Percentiles rank a stretch among this genome's conserved stretches.
These are phyloP conservation scores for Beauveria caledonica DNA, from an alignment of 2,329 filamentous ascomycete species.

Conservation along the genomic window DNA sequence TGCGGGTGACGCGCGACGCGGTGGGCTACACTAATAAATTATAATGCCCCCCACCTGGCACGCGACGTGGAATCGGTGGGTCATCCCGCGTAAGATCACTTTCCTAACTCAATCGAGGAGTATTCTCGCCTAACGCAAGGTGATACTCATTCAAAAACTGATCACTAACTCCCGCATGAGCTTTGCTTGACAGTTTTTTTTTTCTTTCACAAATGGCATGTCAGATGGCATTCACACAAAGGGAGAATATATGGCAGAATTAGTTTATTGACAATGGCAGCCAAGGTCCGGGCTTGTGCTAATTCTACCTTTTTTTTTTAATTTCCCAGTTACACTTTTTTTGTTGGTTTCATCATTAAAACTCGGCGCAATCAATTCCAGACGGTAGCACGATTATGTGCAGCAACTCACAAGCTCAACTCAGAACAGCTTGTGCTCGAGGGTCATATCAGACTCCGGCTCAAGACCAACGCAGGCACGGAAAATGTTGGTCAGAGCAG, in stretches of 20 bases:
- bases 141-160: background rate
- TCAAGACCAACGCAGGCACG: conserved; percentile 93
- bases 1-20: conserved; percentile 10
- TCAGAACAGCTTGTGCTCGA: conserved; percentile 96
- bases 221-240: background rate
- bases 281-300: background rate
- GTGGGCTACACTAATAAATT: background rate
- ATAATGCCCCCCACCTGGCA: conserved; percentile 4
- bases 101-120: background rate
- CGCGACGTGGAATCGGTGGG: conserved; percentile 1
- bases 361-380: background rate
- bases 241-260: background rate
- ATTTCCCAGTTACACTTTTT: background rate
- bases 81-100: background rate
- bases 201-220: no score
- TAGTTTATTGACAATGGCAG: conserved; percentile 7
- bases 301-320: conserved; percentile 2
- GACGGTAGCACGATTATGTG: background rate
- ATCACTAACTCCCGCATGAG: background rate
- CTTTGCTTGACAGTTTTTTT: background rate
- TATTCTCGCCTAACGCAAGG: background rate
- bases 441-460: conserved; percentile 97
- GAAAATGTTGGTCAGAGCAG: conserved; percentile 95
- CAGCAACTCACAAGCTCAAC: background rate
- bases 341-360: background rate